Conservation (phyloP, 148 eudicot species). For the Heliamphora exappendiculata region DNA sequence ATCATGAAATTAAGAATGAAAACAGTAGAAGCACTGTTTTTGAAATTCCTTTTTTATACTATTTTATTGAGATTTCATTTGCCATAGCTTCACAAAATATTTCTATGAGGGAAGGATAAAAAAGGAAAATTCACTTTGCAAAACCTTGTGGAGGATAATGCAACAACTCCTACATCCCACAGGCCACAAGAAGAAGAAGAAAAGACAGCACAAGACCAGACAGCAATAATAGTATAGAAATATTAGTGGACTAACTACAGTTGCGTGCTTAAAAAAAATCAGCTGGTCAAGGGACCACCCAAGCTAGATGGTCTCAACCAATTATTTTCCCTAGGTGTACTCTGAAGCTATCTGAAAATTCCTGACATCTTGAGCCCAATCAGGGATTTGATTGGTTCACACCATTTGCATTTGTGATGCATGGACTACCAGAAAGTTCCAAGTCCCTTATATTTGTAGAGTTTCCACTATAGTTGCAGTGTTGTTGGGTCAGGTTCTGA, state of each 20-base stretch:
- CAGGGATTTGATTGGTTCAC: constrained; percentile 2
- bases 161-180: background rate
- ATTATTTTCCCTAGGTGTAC: background rate
- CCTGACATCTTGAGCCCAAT: background rate
- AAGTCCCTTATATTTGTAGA: background rate
- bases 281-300: constrained; percentile 19
- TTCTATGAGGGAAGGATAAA: background rate
- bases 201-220: constrained; percentile 19
- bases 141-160: background rate
- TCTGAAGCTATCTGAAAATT: background rate
- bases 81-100: background rate
- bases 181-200: constrained; percentile 21
- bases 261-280: constrained; percentile 13
- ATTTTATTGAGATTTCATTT: background rate
- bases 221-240: constrained; percentile 24
- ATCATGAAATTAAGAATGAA: background rate
- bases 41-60: background rate
- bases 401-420: background rate
- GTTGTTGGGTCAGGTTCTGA: constrained; percentile 12
- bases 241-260: constrained; percentile 6
- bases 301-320: constrained; percentile 14
- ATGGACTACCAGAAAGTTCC: background rate
- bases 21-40: constrained; percentile 1
- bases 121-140: background rate
- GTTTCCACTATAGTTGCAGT: background rate